Percentiles rank a stretch among this genome's conserved stretches.
Evolutionary conservation across 805 yeast species (phyloP).

Genomic region (Myxozyma neotropica): DNA sequence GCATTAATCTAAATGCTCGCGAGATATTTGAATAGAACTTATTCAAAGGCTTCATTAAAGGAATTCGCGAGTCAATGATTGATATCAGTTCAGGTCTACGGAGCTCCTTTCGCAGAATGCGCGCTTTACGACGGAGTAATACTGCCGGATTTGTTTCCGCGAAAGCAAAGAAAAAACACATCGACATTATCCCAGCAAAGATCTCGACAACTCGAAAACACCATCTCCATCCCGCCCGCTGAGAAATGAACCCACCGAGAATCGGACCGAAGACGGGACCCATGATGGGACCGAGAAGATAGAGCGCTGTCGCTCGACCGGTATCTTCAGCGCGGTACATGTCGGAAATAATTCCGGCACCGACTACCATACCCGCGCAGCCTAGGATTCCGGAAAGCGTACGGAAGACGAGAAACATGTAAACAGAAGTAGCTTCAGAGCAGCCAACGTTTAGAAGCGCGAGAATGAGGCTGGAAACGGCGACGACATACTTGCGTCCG

Average conservation of each 20-base stretch:
- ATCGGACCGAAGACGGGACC: slow-evolving; percentile 68
- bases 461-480: slow-evolving; percentile 19
- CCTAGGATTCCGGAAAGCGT: slow-evolving; percentile 28
- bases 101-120: not conserved
- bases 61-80: slow-evolving; percentile 59
- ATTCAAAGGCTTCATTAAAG: slow-evolving; percentile 43
- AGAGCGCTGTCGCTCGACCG: slow-evolving; percentile 27
- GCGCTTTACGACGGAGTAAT: slow-evolving; percentile 48
- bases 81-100: slow-evolving; percentile 17
- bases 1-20: slow-evolving; percentile 46
- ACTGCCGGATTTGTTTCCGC: slow-evolving; percentile 90
- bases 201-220: slow-evolving; percentile 56
- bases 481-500: slow-evolving; percentile 30
- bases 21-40: slow-evolving; percentile 9
- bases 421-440: slow-evolving; percentile 26
- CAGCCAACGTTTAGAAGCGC: slow-evolving; percentile 27
- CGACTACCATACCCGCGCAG: slow-evolving; percentile 32
- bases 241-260: slow-evolving; percentile 58
- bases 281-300: slow-evolving; percentile 27
- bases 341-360: slow-evolving; percentile 33
- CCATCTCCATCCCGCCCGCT: slow-evolving; percentile 72
- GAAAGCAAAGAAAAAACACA: slow-evolving; percentile 46
- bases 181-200: slow-evolving; percentile 26
- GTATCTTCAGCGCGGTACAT: slow-evolving; percentile 22
- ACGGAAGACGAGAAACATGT: slow-evolving; percentile 27